These are phyloP conservation scores for Grigorovia jiainica DNA, from an alignment of 805 yeast species.

Conservation along the genomic window DNA sequence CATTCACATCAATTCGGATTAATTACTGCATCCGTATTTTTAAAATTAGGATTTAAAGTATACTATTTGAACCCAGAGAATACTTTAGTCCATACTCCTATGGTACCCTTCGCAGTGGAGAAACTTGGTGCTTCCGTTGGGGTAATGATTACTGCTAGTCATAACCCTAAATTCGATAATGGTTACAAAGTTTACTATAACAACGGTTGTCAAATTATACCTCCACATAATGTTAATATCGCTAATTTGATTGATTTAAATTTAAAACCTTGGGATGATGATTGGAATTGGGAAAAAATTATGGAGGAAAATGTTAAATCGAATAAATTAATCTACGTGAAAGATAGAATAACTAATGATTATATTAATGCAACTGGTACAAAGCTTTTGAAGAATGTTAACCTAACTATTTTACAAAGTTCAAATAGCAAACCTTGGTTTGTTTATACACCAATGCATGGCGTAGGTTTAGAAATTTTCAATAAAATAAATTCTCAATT, in stretches of 20 bases:
- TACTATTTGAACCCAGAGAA: conserved; percentile 37
- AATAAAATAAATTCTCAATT: conserved; percentile 24
- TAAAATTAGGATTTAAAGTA: conserved; percentile 59
- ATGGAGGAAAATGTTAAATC: conserved; percentile 22
- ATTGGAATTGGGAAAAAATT: conserved; percentile 38
- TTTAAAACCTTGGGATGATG: conserved; percentile 48
- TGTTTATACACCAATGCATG: conserved; percentile 93
- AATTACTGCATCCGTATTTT: conserved; percentile 66
- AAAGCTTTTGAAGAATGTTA: background rate
- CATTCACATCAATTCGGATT: conserved; percentile 74
- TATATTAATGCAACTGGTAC: conserved; percentile 34
- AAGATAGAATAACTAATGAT: conserved; percentile 32
- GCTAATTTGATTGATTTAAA: conserved; percentile 54
- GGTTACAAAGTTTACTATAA: conserved; percentile 92
- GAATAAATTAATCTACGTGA: conserved; percentile 31
- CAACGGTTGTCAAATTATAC: conserved; percentile 92
- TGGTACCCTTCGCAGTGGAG: conserved; percentile 84
- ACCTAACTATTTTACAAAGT: background rate
- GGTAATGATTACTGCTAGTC: conserved; percentile 88
- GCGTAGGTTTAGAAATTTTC: conserved; percentile 72
- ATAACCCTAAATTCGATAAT: conserved; percentile 76
- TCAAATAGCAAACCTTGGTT: conserved; percentile 31
- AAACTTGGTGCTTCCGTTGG: conserved; percentile 59
- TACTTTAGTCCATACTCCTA: conserved; percentile 65
- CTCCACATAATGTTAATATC: conserved; percentile 77